Conservation (phyloP, 2,329 filamentous ascomycete species). For the Tolypocladium tropicale region DNA sequence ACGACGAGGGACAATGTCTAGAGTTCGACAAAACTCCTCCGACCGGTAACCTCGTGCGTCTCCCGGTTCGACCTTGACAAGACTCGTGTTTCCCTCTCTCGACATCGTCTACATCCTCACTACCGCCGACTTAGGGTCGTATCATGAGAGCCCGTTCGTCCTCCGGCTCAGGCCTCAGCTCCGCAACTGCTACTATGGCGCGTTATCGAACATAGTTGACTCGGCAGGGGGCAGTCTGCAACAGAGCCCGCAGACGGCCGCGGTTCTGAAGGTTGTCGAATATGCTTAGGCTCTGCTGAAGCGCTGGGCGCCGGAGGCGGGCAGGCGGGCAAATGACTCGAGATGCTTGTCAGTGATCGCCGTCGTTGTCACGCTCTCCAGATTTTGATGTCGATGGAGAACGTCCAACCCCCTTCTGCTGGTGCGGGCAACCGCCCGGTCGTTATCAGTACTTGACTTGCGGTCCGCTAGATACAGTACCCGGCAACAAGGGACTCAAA, state of each 20-base stretch:
- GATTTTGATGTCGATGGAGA: background rate
- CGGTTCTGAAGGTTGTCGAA: slow-evolving; percentile 27
- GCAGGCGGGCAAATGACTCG: slow-evolving; percentile 21
- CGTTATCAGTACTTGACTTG: too few species aligned
- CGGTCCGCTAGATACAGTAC: too few species aligned
- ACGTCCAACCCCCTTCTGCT: too few species aligned
- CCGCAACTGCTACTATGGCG: background rate
- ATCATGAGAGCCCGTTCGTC: background rate
- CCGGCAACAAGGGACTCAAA: too few species aligned
- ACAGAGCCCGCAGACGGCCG: background rate
- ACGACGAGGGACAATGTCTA: background rate
- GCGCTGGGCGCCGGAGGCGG: slow-evolving; percentile 33
- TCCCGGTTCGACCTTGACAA: too few species aligned
- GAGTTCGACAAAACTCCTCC: background rate
- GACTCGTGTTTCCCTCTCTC: too few species aligned
- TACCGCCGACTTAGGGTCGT: too few species aligned
- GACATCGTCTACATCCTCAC: too few species aligned
- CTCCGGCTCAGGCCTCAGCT: background rate
- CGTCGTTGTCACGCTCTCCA: background rate
- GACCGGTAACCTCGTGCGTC: too few species aligned
- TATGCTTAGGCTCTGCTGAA: slow-evolving; percentile 30
- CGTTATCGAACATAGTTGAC: too few species aligned
- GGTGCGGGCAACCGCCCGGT: too few species aligned
- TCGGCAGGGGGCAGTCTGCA: too few species aligned
- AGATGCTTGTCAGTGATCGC: slow-evolving; percentile 6